These are phyloP conservation scores for Rhizopogon salebrosus DNA, from an alignment of 768 basidiomycete species.

Conservation along the genomic window DNA sequence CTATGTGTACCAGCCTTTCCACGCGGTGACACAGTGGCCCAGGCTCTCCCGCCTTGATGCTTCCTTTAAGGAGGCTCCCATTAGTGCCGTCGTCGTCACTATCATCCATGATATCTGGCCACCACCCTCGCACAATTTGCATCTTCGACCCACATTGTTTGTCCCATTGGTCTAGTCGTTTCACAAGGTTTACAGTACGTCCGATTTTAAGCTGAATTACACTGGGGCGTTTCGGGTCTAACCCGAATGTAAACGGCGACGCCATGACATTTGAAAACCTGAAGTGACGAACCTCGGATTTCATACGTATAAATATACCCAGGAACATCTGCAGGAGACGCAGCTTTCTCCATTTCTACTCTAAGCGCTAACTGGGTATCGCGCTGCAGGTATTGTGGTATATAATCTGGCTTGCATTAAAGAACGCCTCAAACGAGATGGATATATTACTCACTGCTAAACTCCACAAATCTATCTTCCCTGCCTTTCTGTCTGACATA, in stretches of 20 bases:
- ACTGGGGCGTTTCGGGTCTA: slow-evolving; percentile 30
- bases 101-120: slow-evolving; percentile 50
- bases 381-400: slow-evolving; percentile 56
- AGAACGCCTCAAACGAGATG: background rate
- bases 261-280: slow-evolving; percentile 2
- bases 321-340: slow-evolving; percentile 50
- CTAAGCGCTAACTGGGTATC: slow-evolving; percentile 57
- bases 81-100: slow-evolving; percentile 28
- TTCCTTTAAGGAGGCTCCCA: slow-evolving; percentile 57
- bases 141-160: slow-evolving; percentile 78
- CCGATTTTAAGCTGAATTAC: slow-evolving; percentile 74
- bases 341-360: slow-evolving; percentile 49
- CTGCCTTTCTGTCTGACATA: slow-evolving; percentile 42
- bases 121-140: slow-evolving; percentile 69
- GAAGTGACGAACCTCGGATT: slow-evolving; percentile 50
- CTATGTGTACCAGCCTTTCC: slow-evolving; percentile 76
- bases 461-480: slow-evolving; percentile 45
- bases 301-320: slow-evolving; percentile 85
- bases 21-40: slow-evolving; percentile 68
- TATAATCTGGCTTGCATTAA: slow-evolving; percentile 47
- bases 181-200: slow-evolving; percentile 65
- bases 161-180: slow-evolving; percentile 73
- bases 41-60: slow-evolving; percentile 54
- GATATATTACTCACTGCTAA: slow-evolving; percentile 39
- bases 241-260: background rate